Evolutionary conservation across 257 asterid species (phyloP).

Genomic region (Solanum paucissectum): DNA sequence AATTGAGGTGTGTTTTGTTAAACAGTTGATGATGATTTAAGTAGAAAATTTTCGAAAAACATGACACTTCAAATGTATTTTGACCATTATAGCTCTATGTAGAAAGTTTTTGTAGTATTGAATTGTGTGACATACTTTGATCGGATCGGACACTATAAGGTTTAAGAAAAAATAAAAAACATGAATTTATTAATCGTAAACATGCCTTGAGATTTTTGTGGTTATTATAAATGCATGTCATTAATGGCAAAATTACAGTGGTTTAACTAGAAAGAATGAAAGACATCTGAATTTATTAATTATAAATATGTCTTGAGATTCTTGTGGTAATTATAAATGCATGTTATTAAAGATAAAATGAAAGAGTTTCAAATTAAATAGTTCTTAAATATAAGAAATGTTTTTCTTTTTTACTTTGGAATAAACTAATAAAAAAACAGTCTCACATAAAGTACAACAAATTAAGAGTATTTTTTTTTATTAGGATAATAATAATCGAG

Average conservation of each 20-base stretch:
- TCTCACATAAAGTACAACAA: background rate
- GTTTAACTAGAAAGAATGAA: no score
- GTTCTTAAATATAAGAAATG: background rate
- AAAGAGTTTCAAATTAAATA: background rate
- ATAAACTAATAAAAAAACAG: background rate
- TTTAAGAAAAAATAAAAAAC: no score
- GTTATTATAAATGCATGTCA: background rate
- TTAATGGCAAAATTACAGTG: background rate
- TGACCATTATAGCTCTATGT: background rate
- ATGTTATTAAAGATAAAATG: background rate
- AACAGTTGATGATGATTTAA: background rate
- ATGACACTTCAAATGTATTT: background rate
- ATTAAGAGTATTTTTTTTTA: background rate
- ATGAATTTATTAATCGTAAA: no score
- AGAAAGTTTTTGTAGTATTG: background rate
- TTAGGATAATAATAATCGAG: background rate
- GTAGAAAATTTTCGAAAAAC: no score
- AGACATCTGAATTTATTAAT: background rate
- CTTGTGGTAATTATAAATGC: background rate
- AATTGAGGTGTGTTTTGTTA: background rate
- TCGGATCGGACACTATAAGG: fast-evolving
- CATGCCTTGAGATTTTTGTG: background rate
- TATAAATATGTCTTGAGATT: background rate
- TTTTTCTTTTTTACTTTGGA: background rate
- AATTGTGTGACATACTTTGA: background rate